These are phyloP conservation scores for Parathielavia appendiculata DNA, from an alignment of 495 filamentous ascomycete species.

Conservation along the genomic window DNA sequence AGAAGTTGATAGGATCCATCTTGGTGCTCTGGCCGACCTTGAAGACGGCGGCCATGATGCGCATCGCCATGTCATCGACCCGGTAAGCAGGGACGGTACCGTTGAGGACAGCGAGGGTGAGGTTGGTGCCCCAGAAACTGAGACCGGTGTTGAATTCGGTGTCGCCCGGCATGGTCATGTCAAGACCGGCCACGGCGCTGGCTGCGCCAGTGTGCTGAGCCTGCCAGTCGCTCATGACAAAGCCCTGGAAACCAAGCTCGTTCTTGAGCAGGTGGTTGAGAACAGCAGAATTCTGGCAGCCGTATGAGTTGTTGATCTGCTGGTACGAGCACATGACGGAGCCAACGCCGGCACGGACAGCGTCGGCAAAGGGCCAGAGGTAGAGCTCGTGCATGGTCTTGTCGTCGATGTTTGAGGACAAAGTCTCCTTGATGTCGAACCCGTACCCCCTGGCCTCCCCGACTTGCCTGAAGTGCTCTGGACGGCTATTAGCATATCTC, in stretches of 20 bases:
- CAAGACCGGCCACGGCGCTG: conserved; percentile 74
- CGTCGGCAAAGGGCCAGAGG: conserved; percentile 59
- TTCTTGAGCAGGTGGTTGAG: conserved; percentile 82
- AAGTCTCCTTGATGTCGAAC: conserved; percentile 56
- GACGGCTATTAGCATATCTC: conserved; percentile 26
- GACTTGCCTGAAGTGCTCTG: conserved; percentile 76
- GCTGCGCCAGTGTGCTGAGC: conserved; percentile 82
- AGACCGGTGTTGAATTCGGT: conserved; percentile 62
- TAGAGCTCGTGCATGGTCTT: conserved; percentile 93
- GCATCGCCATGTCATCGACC: conserved; percentile 84
- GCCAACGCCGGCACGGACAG: conserved; percentile 59
- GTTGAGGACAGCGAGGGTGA: conserved; percentile 79
- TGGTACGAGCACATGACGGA: conserved; percentile 94
- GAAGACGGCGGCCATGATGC: conserved; percentile 92
- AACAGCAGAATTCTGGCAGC: conserved; percentile 75
- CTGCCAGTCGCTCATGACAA: conserved; percentile 85
- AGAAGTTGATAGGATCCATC: conserved; percentile 72
- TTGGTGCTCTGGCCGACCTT: conserved; percentile 69
- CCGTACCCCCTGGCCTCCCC: conserved; percentile 59
- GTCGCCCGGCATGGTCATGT: conserved; percentile 97
- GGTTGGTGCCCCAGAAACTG: conserved; percentile 81
- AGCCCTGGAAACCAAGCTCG: conserved; percentile 92
- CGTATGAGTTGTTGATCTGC: conserved; percentile 82
- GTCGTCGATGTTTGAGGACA: conserved; percentile 87
- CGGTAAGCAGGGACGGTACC: conserved; percentile 88